Base-by-base conservation (phyloP, 2,329 filamentous ascomycete species). In the Stenocarpella maydis region DNA sequence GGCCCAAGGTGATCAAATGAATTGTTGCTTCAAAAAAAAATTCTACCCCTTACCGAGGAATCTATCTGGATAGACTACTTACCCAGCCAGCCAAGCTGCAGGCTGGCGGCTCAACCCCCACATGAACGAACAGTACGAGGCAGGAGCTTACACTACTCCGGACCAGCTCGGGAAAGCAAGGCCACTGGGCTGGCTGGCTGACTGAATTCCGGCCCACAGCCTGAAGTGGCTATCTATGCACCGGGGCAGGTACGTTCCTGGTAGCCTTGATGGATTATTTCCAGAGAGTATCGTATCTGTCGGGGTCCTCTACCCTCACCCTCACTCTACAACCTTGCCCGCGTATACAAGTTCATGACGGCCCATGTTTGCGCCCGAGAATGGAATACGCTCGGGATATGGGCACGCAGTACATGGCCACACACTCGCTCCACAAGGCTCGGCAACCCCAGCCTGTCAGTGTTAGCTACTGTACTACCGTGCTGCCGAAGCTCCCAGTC, bases 151-250 rank as follows among this genome's bases (percentile, higher is more conserved):
- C n/a, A n/a, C n/a, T n/a, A n/a, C 31, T 34, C 28, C 58, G 58
- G 43, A 24, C 45, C 14, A 49, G n/a, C 58, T 63, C 58, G 58
- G 43, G 41, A 63, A 26, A 37, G 58, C 17, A 63, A 34, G n/a
- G 31, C 41, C 41, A 19, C 12, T 47, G 41, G 21, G 24, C 34
- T 37, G 6, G 34, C 34, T n/a, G n/a, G n/a, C 9, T 2, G 34
- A 9, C 34, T 37, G 34, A 10, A 2, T 37, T 7, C 41, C 26
- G 21, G 21, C 24, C 34, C 39, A 39, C n/a, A n/a, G n/a, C n/a
- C n/a, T n/a, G 17, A 19, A 19, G 31, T 37, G 21, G 15, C 21
- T 60, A 60, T n/a, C 37, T 47, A 61, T 3, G 15, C 31, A 52
- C 24, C 17, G 2, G 5, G 34, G 34, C 34, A 37, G 34, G 34